Conservation (phyloP, 257 asterid species). For the Cruciata laevipes region DNA sequence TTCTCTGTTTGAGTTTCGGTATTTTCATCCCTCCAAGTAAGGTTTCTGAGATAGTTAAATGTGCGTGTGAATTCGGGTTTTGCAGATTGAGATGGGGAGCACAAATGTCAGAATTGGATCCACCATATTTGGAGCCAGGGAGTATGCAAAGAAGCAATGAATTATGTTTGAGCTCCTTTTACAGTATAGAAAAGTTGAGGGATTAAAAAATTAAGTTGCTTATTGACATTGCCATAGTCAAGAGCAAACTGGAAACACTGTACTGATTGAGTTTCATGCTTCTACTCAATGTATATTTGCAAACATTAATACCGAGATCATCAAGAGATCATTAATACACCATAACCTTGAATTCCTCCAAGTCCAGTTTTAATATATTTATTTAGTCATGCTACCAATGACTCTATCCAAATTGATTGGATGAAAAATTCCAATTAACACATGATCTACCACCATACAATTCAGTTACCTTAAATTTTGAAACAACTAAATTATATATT, state of each 20-base stretch:
- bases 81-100: slow-evolving; percentile 96
- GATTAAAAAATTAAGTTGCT: too few relatives aligned
- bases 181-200: background rate
- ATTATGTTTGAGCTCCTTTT: background rate
- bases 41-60: background rate
- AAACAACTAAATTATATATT: too few relatives aligned
- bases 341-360: too few relatives aligned
- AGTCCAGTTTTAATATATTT: too few relatives aligned
- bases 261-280: too few relatives aligned
- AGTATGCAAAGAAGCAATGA: slow-evolving; percentile 49
- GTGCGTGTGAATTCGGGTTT: background rate
- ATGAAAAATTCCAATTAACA: background rate
- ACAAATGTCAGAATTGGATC: slow-evolving; percentile 93
- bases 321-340: too few relatives aligned
- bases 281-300: too few relatives aligned
- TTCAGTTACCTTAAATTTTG: background rate
- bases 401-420: background rate
- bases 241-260: too few relatives aligned
- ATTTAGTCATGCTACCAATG: background rate
- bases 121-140: slow-evolving; percentile 96
- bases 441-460: background rate
- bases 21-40: background rate
- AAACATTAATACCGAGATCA: too few relatives aligned
- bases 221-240: background rate
- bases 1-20: background rate